Evolutionary conservation across 2,329 filamentous ascomycete genomes (phyloP), one percentile per base, ranked within the genome.

Genomic region (Seiridium unicorne): DNA sequence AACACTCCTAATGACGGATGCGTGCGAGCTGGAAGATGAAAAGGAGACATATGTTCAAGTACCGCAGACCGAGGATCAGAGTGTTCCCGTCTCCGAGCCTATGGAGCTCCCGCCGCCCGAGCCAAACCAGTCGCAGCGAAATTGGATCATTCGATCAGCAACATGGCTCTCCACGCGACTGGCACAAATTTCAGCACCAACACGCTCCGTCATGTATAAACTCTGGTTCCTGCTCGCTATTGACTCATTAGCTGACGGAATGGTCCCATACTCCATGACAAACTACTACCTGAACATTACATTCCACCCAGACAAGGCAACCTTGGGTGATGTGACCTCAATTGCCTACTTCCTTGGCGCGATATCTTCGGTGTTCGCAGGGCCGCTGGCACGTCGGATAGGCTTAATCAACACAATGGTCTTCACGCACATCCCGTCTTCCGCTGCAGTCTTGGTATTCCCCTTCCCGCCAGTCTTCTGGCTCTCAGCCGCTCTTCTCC

Each of bases 401-500:
- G 86, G 86, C 1, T 77, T 88, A 1, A 80, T 88, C 69, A 88
- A 87, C 70, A 88, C 86, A 67, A 89, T 86, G 83, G 83, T 85
- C 2, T 85, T 85, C 61, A 85, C 83, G 0, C 83, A 86, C 65
- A 73, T 89, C 0, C 88, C 88, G 0, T 89, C 85, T 0, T 88
- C 86, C 0, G 76, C 83, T 0, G 84, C 86, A 0, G 84, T 89
- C 0, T 68, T 87, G 3, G 67, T 88, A 4, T 88, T 90, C 57
- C 86, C 87, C 0, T 68, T 83, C 0, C 83, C 87, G 0, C 74
- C 73, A 5, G 75, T 73, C 2, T 73, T 88, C 1, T 77, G 77
- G 44, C 68, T 84, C 47, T 84, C 85, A 0, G 80, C 85, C 1
- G 76, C 76, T 0, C 75, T 90, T 0, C 74, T 90, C 1, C 77